A percentile compares a stretch with the other conserved stretches of the same genome.
Evolutionary conservation across 139 green algal genomes (phyloP).

Genomic region (Volvox africanus): DNA sequence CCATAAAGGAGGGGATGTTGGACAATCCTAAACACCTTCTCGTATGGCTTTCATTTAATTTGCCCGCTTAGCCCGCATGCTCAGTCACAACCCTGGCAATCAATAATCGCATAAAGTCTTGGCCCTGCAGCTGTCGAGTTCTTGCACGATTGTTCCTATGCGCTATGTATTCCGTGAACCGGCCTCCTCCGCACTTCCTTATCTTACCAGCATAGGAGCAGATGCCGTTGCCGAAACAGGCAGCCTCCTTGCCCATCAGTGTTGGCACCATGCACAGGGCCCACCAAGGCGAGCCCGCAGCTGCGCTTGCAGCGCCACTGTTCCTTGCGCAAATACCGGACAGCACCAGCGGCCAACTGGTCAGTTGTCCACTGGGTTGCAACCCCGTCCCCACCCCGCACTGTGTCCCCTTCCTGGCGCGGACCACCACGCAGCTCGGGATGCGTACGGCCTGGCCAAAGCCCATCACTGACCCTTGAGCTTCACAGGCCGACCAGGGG

Average conservation of each 20-base stretch:
- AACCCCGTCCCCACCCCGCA: not conserved
- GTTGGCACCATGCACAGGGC: constrained; percentile 3
- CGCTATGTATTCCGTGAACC: too few relatives aligned
- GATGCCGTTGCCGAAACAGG: constrained; percentile 23
- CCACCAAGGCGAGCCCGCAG: not conserved
- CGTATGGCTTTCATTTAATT: too few relatives aligned
- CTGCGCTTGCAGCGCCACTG: too few relatives aligned
- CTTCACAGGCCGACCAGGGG: constrained; percentile 51
- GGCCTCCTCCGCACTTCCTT: too few relatives aligned
- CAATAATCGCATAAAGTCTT: too few relatives aligned
- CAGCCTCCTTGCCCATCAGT: not conserved
- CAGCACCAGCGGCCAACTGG: not conserved
- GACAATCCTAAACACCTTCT: too few relatives aligned
- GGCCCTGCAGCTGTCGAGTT: too few relatives aligned
- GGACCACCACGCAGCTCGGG: not conserved
- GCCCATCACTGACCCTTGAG: not conserved
- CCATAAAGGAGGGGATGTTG: too few relatives aligned
- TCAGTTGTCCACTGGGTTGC: not conserved
- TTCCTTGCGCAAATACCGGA: not conserved
- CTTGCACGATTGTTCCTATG: too few relatives aligned
- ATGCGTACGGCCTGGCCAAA: not conserved
- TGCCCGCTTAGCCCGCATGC: too few relatives aligned
- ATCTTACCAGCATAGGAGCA: constrained; percentile 25
- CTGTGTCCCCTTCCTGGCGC: not conserved
- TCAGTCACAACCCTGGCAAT: too few relatives aligned